Base-by-base conservation (phyloP, 2,329 filamentous ascomycete genomes). In the Cyphellophora attinorum region DNA sequence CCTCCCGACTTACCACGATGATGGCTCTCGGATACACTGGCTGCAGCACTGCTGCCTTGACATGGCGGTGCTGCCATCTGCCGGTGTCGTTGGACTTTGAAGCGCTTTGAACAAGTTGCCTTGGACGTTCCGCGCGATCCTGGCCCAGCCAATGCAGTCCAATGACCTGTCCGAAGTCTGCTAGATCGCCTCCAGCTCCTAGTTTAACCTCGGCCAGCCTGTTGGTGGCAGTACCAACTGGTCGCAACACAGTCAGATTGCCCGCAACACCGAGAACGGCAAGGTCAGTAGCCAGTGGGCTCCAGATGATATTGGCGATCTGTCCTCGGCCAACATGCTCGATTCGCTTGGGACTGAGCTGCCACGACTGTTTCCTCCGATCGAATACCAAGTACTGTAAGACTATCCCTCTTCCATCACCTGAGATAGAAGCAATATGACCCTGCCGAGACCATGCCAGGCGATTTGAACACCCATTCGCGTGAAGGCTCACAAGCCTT, bases 81-180 rank as follows among this genome's bases (percentile, higher is more conserved):
- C 65, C 65, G 18, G 8, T 18, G 21, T n/a, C 21, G 33, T 70
- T 67, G 25, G 72, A 65, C 44, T 75, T 81, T n/a, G 71, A 62
- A 6, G 79, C 81, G 29, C 40, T 17, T 6, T 32, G 31, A 19
- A 49, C 43, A 60, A 65, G 38, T 31, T 45, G 42, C 23, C 35
- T 39, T 13, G 40, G 44, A 29, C 42, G 33, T 23, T 44, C 41
- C 21, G 41, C 66, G 17, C 70, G 62, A 15, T 78, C 65, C n/a
- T 69, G 65, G 35, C 63, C 65, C 35, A 96, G 65, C 91, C 91
- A 98, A 59, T 85, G 81, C 54, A 85, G 73, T 3, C 89, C 91
- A 5, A 93, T 84, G 4, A 93, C 67, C 32, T 79, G 74, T 45
- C 81, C 76, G 23, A 84, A 66, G 53, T 93, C 85, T 49, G 86